Evolutionary conservation across 2,329 filamentous ascomycete genomes (phyloP).

Genomic region (Aspergillus sp.): DNA sequence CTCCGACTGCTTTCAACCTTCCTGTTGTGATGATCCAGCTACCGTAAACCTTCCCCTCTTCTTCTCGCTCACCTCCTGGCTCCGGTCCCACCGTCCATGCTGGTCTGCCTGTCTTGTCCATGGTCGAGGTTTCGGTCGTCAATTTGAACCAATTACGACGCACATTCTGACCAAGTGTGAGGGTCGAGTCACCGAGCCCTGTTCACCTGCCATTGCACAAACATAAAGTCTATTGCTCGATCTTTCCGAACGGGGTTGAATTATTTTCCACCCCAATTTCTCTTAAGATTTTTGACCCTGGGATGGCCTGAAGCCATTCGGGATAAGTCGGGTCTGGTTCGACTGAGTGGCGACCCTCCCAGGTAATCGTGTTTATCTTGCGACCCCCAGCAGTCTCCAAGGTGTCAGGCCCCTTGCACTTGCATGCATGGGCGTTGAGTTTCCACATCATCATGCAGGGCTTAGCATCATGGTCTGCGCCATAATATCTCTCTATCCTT

Average conservation of each 20-base stretch:
- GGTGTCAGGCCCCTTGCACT: not conserved
- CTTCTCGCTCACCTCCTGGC: not conserved
- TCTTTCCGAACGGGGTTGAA: not conserved
- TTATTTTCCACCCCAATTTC: not conserved
- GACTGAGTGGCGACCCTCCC: not conserved
- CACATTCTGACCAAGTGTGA: not conserved
- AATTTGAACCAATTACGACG: not conserved
- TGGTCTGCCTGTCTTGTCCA: not conserved
- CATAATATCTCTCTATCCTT: not conserved
- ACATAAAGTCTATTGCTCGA: conserved; percentile 1
- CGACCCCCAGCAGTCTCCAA: not conserved
- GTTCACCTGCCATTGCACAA: not conserved
- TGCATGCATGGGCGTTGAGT: conserved; percentile 8
- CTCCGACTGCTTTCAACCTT: not conserved
- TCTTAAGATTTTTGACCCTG: not conserved
- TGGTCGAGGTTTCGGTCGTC: not conserved
- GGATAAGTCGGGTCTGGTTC: not conserved
- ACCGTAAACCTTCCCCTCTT: not conserved
- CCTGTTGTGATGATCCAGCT: no score
- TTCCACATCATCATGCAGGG: conserved; percentile 11
- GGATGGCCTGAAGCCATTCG: not conserved
- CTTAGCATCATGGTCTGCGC: not conserved
- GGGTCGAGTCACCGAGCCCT: not conserved
- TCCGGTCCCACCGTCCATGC: not conserved
- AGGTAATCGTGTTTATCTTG: not conserved